Evolutionary conservation across 345 rosid genomes (phyloP), one percentile per base, ranked within the genome.

Genomic region (Arabidopsis thaliana): DNA sequence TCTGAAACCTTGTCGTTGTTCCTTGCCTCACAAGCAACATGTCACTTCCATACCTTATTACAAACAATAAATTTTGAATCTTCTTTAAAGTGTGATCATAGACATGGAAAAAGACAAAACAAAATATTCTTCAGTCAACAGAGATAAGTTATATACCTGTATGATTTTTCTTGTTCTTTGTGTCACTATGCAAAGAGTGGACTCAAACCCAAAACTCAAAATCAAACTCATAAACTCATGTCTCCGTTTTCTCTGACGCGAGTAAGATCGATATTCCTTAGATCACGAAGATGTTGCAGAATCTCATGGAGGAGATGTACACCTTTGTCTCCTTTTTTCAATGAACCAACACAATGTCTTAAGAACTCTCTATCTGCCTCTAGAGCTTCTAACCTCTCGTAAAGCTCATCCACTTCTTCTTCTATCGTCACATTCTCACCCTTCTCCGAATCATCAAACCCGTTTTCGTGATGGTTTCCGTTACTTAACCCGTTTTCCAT

Each of bases 341-440:
- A 76, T n/a, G 99, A 95, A 36, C 88, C 82, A 37, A 93, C 71
- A 70, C 98, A 89, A 77, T 93, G 98, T 56, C 83, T 87, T 45
- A 96, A 83, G 74, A 96, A 96, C 78, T 96, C 98, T 72, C 97
- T 85, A 71, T 96, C 98, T 11, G 96, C 95, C 52, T 96, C 99
- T 0, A 96, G 79, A 20, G 96, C 96, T 78, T 88, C 97, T 59
- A 96, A 82, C 76, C 98, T 89, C 72, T 88, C 97, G 12, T 93
- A 88, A 8, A 96, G 87, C 67, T 87, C 89, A 67, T 96, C 93
- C 48, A 93, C 89, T 61, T 88, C 98, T 50, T 89, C 99, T 77
- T 88, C 98, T 0, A 89, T 65, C 0, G 84, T 76, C 1, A 71
- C 60, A 1, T 10, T 62, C 66, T 56, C 87, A 34, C 53, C 73